phyloP scores from a whole-genome alignment of 2,329 filamentous ascomycete genomes.

The Akanthomyces dipterigenus region DNA sequence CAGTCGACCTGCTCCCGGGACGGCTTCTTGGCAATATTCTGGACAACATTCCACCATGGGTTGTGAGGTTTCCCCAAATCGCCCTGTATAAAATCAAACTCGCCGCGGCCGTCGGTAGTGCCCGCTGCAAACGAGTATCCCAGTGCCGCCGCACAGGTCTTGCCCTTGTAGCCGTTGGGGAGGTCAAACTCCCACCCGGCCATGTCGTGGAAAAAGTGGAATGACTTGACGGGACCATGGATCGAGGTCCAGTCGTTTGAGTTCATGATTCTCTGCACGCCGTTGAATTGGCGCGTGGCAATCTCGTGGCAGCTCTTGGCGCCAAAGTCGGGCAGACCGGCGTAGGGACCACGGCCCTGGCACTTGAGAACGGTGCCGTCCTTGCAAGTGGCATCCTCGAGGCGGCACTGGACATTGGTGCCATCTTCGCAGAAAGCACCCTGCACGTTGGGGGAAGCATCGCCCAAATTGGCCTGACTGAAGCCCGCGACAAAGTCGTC shows the following conservation, averaged over 20 bases:
- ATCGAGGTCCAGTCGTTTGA: slow-evolving; percentile 44
- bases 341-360: slow-evolving; percentile 67
- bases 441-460: slow-evolving; percentile 80
- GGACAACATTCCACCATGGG: slow-evolving; percentile 74
- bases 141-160: slow-evolving; percentile 78
- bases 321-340: slow-evolving; percentile 60
- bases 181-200: slow-evolving; percentile 66
- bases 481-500: slow-evolving; percentile 81
- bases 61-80: slow-evolving; percentile 64
- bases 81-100: slow-evolving; percentile 90
- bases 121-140: slow-evolving; percentile 91
- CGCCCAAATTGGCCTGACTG: slow-evolving; percentile 84
- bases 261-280: slow-evolving; percentile 35
- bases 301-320: slow-evolving; percentile 70
- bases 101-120: slow-evolving; percentile 83
- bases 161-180: slow-evolving; percentile 61
- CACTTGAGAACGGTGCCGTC: slow-evolving; percentile 63
- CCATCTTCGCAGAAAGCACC: slow-evolving; percentile 89
- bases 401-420: slow-evolving; percentile 62
- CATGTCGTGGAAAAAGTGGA: slow-evolving; percentile 83
- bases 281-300: slow-evolving; percentile 61
- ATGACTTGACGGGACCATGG: slow-evolving; percentile 60
- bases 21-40: slow-evolving; percentile 64
- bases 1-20: slow-evolving; percentile 64
- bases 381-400: slow-evolving; percentile 76